Evolutionary conservation across 129 eudicot species (phyloP).

Genomic region (Flaveria trinervia): DNA sequence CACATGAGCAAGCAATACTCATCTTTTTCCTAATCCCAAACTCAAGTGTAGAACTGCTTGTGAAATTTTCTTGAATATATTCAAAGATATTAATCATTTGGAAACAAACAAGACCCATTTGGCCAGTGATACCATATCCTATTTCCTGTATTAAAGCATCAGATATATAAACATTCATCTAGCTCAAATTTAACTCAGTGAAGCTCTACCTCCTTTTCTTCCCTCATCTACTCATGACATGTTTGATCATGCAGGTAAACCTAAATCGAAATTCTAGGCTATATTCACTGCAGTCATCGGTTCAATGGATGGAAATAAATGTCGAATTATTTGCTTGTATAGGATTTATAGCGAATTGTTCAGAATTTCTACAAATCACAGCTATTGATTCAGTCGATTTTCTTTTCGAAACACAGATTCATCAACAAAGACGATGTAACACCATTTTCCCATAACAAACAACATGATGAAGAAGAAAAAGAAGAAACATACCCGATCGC

Average conservation of each 20-base stretch:
- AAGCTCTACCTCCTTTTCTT: not conserved
- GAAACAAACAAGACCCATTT: not conserved
- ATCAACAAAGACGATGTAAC: not conserved
- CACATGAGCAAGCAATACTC: too few species aligned
- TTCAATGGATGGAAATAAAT: too few species aligned
- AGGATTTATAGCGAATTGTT: too few species aligned
- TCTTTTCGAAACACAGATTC: not conserved
- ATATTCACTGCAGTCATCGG: too few species aligned
- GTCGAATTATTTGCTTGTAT: too few species aligned
- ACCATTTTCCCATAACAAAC: too few species aligned
- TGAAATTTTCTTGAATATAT: too few species aligned
- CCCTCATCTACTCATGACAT: not conserved
- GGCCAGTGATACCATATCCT: too few species aligned
- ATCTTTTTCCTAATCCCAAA: too few species aligned
- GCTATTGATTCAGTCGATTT: not conserved
- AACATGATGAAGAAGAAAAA: not conserved
- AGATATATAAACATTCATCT: too few species aligned
- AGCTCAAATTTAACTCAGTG: not conserved
- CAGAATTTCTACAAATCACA: not conserved
- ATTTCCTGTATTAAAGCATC: too few species aligned
- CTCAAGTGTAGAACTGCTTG: too few species aligned
- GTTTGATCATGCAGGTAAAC: not conserved
- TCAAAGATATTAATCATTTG: not conserved
- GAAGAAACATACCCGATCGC: slow-evolving; percentile 60
- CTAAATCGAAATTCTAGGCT: not conserved